Evolutionary conservation across 2,329 filamentous ascomycete species (phyloP).

Genomic region (Penicillium frequentans): DNA sequence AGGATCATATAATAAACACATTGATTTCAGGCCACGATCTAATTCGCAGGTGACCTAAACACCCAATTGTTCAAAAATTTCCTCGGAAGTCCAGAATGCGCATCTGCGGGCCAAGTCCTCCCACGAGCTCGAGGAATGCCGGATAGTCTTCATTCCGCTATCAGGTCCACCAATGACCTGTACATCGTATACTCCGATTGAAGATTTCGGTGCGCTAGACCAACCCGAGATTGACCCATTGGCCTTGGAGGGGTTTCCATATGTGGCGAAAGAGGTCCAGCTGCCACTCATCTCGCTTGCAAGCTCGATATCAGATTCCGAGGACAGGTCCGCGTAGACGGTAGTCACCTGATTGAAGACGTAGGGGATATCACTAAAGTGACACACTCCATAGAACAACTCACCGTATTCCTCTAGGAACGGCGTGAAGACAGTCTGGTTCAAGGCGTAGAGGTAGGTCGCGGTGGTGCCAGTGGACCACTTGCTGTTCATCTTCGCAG

Average conservation of each 20-base stretch:
- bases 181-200: background rate
- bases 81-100: slow-evolving; percentile 9
- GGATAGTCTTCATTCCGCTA: background rate
- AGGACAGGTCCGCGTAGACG: slow-evolving; percentile 3
- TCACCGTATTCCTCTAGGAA: background rate
- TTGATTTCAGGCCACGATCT: no score
- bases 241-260: slow-evolving; percentile 4
- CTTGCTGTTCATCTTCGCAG: slow-evolving; percentile 10
- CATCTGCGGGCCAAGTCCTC: slow-evolving; percentile 5
- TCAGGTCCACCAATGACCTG: slow-evolving; percentile 6
- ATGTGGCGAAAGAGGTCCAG: slow-evolving; percentile 11
- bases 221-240: slow-evolving; percentile 1
- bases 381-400: slow-evolving; percentile 3
- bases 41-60: background rate
- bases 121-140: background rate
- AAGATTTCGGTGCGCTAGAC: background rate
- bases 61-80: slow-evolving; percentile 2
- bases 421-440: slow-evolving; percentile 11
- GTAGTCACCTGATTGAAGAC: slow-evolving; percentile 12
- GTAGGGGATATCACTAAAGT: slow-evolving; percentile 14
- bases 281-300: slow-evolving; percentile 11
- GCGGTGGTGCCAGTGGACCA: slow-evolving; percentile 3
- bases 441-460: slow-evolving; percentile 10
- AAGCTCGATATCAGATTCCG: slow-evolving; percentile 1
- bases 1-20: no score